Evolutionary conservation across 139 green algal genomes (phyloP), one percentile per base, ranked within the genome.

Genomic region (Ostreobium quekettii): DNA sequence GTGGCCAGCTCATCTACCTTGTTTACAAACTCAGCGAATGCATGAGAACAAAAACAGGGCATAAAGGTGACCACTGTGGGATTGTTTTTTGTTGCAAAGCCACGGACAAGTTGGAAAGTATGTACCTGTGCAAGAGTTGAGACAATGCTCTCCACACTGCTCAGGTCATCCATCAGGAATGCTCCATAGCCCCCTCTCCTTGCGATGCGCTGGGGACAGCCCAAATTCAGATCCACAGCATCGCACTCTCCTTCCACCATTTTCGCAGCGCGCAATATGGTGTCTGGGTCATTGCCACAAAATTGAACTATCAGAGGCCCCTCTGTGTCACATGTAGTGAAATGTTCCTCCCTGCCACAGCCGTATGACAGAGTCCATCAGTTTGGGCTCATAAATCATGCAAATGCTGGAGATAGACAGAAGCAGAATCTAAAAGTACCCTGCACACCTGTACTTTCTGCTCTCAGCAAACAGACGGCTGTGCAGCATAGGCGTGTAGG

Each of bases 401-500:
- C 11, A 53, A 53, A 53, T 53, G 42, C 11, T 36, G 15, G 31
- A 26, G 19, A 62, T 15, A 62, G 8, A 22, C 8, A 62, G 7
- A 36, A 11, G 53, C 19, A 31, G 15, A 22, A 7, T 36, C 24
- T 11, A 30, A 31, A 7, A 22, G 7, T 28, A 22, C 28, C 8
- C 4, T 71, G 6, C 11, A 31, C 6, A 72, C 31, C 93, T 77
- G 78, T 98, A 99, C 30, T 84, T 83, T 1, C 70, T 33, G 36
- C 75, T 67, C 60, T 94, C 80, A 0, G 74, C 64, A 60, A 95
- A 97, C 0, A 97, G 82, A n/a, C 90, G 78, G 2, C 80, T 81
- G 73, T 98, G 94, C 6, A 98, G 73, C 94, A 99, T 99, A 31
- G 94, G 93, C 0, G 94, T 97, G 79, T 99, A 99, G 29, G 91